phyloP scores from a whole-genome alignment of 331 rosid genomes.

The Erythrophleum ivorense region DNA sequence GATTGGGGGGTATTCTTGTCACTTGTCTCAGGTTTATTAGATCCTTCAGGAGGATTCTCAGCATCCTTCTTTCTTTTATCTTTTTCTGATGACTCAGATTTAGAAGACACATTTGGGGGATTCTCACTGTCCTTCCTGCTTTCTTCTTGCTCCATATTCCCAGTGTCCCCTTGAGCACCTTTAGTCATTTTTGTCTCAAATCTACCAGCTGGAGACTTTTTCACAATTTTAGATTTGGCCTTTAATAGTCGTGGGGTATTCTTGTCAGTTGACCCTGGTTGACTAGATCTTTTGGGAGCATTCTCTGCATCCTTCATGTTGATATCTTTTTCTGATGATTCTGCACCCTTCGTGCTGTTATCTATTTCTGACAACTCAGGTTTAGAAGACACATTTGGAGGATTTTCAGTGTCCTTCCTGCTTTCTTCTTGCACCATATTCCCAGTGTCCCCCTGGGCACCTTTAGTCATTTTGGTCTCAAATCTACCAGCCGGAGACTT shows the following conservation, averaged over 20 bases:
- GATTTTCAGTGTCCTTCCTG: background rate
- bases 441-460: background rate
- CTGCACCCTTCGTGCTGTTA: background rate
- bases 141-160: conserved; percentile 29
- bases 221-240: conserved; percentile 51
- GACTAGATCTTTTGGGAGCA: background rate
- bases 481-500: background rate
- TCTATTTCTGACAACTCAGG: background rate
- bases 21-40: conserved; percentile 1
- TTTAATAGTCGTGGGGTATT: conserved; percentile 49
- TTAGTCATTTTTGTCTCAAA: conserved; percentile 26
- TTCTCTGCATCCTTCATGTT: background rate
- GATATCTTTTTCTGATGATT: background rate
- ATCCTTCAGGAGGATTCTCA: conserved; percentile 9
- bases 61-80: conserved; percentile 12
- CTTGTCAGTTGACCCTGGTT: background rate
- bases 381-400: background rate
- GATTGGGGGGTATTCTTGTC: conserved; percentile 19
- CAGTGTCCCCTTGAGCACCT: background rate
- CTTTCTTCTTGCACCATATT: background rate
- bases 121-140: conserved; percentile 18
- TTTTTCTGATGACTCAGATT: conserved; percentile 4
- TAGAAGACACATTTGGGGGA: conserved; percentile 5
- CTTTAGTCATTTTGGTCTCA: background rate
- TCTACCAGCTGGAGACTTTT: conserved; percentile 44